phyloP scores from a whole-genome alignment of 345 rosid species.

The Moringa oleifera region DNA sequence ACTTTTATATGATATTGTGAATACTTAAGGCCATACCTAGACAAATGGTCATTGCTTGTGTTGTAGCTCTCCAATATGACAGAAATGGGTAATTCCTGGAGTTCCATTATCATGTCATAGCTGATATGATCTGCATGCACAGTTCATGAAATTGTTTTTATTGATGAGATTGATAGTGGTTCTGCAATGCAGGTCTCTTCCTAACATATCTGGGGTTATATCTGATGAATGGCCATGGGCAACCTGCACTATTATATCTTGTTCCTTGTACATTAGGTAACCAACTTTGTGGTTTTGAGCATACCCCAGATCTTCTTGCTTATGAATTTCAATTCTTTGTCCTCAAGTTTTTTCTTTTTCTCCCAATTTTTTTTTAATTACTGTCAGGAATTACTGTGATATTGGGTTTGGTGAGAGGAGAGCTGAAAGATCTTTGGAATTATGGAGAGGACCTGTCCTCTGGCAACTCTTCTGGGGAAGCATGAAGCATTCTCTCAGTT shows the following conservation, averaged over 20 bases:
- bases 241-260: slow-evolving; percentile 94
- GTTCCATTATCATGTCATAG: not conserved
- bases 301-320: slow-evolving; percentile 4
- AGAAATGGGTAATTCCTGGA: not conserved
- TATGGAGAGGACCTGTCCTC: slow-evolving; percentile 27
- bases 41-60: not conserved
- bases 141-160: not conserved
- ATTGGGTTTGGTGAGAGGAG: slow-evolving; percentile 64
- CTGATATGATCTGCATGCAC: not conserved
- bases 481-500: slow-evolving; percentile 19
- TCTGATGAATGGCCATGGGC: slow-evolving; percentile 92
- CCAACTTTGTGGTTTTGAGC: not conserved
- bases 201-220: slow-evolving; percentile 82
- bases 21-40: too few species aligned
- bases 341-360: too few species aligned
- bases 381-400: slow-evolving; percentile 51
- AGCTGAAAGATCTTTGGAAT: slow-evolving; percentile 58
- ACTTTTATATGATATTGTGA: too few species aligned
- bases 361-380: too few species aligned
- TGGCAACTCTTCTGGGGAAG: slow-evolving; percentile 13
- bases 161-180: not conserved
- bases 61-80: not conserved
- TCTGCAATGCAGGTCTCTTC: slow-evolving; percentile 56
- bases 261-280: slow-evolving; percentile 98
- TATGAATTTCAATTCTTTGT: not conserved